phyloP scores from a whole-genome alignment of 805 yeast species.

The Wickerhamiella allomyrinae region DNA sequence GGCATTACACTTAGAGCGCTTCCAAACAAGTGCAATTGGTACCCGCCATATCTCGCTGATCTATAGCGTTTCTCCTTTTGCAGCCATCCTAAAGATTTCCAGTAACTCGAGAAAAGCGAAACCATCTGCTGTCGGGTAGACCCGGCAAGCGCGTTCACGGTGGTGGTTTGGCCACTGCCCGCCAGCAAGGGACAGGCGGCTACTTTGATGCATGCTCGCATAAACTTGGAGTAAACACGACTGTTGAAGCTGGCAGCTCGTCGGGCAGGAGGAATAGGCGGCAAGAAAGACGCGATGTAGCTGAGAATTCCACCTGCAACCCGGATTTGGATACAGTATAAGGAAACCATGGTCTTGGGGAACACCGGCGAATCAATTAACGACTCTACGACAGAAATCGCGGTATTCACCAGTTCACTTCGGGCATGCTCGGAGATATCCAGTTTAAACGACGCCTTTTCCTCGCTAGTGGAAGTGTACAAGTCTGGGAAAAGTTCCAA shows the following conservation, averaged over 20 bases:
- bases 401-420: background rate
- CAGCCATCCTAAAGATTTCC: background rate
- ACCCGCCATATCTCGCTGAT: background rate
- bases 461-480: background rate
- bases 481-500: background rate
- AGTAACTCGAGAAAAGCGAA: background rate
- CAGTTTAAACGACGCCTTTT: background rate
- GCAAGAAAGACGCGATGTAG: background rate
- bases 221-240: background rate
- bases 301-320: background rate
- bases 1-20: background rate
- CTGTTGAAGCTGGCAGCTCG: background rate
- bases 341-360: background rate
- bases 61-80: background rate
- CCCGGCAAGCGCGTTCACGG: background rate
- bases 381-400: background rate
- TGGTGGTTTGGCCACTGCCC: background rate
- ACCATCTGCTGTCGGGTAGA: background rate
- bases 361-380: background rate
- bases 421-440: background rate
- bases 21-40: background rate
- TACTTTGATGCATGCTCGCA: background rate
- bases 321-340: background rate
- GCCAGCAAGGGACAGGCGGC: background rate
- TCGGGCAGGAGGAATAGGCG: background rate